Base-by-base conservation (phyloP, 768 basidiomycete species). In the Termitomyces eurrhizus region DNA sequence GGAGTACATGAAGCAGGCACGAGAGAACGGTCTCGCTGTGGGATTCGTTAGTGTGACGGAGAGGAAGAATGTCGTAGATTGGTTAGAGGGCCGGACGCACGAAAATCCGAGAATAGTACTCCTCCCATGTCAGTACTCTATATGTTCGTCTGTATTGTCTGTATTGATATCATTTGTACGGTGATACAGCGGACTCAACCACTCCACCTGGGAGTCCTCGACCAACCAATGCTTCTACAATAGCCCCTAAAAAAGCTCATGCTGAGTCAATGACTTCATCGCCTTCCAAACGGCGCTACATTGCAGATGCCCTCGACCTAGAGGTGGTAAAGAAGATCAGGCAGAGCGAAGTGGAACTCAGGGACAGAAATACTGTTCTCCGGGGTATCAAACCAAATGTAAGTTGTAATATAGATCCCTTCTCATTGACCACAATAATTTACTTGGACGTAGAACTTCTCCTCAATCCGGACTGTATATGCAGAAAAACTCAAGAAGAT, bases 41-140 rank as follows among this genome's bases (percentile, higher is more conserved):
- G 88, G 89, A 0, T 82, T 93, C 70, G 92, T 98, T 42, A 87
- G 90, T 65, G 85, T 93, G 37, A 92, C 93, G 3, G 95, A 97
- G 74, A 78, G 95, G 62, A 93, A 91, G 76, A 80, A 80, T 49
- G 86, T 96, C 0, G 85, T 92, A 39, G 94, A 95, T 55, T 98
- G 90, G 86, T 70, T 98, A 48, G 85, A 89, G 66, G 87, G 90
- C 39, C 80, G 75, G 67, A 70, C 73, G 13, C 60, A 69, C 6
- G 77, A 81, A 48, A 79, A 83, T 51, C 80, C 81, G n/a, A 77
- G 81, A 29, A 77, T 87, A 63, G 75, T 81, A 52, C 75, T 80
- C 35, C 71, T 82, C 55, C 41, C 68, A 62, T 75, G 83, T 83
- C 62, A 66, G 80, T 73, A 14, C 13, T 36, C 58, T 44, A 24